These are phyloP conservation scores for Annulohypoxylon truncatum DNA, from an alignment of 2,329 filamentous ascomycete species.

Conservation along the genomic window DNA sequence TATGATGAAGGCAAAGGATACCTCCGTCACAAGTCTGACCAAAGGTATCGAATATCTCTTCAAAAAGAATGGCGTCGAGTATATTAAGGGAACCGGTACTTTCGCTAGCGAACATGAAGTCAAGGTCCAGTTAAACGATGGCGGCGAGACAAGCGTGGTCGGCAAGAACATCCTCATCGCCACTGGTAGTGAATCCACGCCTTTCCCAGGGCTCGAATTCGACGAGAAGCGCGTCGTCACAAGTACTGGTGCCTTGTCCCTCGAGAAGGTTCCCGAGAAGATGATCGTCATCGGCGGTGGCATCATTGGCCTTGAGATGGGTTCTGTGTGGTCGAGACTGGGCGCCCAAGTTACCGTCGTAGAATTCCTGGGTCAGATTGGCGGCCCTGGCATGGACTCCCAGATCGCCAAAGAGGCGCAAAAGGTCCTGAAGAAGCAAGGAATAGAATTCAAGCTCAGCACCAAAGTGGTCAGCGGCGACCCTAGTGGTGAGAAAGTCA, in stretches of 20 bases:
- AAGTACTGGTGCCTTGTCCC: conserved; percentile 91
- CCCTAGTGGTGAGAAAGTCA: conserved; percentile 78
- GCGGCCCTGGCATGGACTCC: conserved; percentile 95
- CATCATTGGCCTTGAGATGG: conserved; percentile 99
- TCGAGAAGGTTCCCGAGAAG: conserved; percentile 92
- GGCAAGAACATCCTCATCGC: conserved; percentile 99
- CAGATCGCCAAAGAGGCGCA: conserved; percentile 93
- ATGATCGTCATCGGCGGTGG: conserved; percentile 98
- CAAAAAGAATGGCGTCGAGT: conserved; percentile 99
- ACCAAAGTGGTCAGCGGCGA: conserved; percentile 95
- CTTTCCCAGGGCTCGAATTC: conserved; percentile 94
- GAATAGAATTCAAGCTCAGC: conserved; percentile 97
- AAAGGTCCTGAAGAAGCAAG: conserved; percentile 95
- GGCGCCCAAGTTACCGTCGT: conserved; percentile 96
- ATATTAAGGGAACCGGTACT: conserved; percentile 91
- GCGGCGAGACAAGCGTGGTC: conserved; percentile 85
- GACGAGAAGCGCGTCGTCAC: conserved; percentile 98
- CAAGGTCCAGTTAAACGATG: conserved; percentile 89
- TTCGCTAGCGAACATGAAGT: conserved; percentile 92
- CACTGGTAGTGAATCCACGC: conserved; percentile 93
- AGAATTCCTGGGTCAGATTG: conserved; percentile 95
- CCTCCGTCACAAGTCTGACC: conserved; percentile 86
- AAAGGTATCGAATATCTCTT: conserved; percentile 98
- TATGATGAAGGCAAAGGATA: conserved; percentile 99
- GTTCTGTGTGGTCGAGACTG: conserved; percentile 94